Evolutionary conservation across 768 basidiomycete species (phyloP), one percentile per base, ranked within the genome.

Genomic region (Leccinellum luteum): DNA sequence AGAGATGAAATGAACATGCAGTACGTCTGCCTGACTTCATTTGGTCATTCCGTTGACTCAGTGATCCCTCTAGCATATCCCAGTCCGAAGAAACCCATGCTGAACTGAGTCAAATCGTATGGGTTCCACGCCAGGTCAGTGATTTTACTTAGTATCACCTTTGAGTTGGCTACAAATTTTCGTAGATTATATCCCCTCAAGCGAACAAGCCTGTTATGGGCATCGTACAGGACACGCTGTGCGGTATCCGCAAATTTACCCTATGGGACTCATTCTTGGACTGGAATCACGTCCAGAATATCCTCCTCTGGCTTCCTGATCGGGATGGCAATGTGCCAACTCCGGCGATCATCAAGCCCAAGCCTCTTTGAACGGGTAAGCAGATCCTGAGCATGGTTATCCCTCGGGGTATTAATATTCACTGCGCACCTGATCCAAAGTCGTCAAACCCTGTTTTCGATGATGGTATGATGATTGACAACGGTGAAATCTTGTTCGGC

Each of bases 1-100:
- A 96, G 96, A 64, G 97, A 98, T 68, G 96, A 99, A 73, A 99
- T 98, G 97, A 98, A 99, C 76, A 92, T 98, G 90, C 97, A 98
- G 94, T 96, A 83, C 49, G 92, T 86, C 19, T n/a, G 31, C 34
- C 21, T 6, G 35, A n/a, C 21, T 48, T 27, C 4, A 30, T 54
- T 15, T 47, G 6, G 44, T 19, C 35, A 25, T 63, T 45, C 57
- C 47, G 49, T 54, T 55, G 27, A 60, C 54, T 44, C n/a, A 58
- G 48, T 8, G 53, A n/a, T n/a, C 57, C 31, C 58, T 51, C 32
- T 65, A 97, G 94, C 72, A 87, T 99, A 35, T 97, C 97, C 25
- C 97, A 99, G 70, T 94, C 92, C 57, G 97, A 98, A 74, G 97
- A 98, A 73, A 98, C 97, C 34, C 85, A 97, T 54, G 96, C 97